A percentile compares a stretch with the other conserved stretches of the same genome.
These are phyloP conservation scores for Dendryphion nanum DNA, from an alignment of 2,329 filamentous ascomycete species.

Conservation along the genomic window DNA sequence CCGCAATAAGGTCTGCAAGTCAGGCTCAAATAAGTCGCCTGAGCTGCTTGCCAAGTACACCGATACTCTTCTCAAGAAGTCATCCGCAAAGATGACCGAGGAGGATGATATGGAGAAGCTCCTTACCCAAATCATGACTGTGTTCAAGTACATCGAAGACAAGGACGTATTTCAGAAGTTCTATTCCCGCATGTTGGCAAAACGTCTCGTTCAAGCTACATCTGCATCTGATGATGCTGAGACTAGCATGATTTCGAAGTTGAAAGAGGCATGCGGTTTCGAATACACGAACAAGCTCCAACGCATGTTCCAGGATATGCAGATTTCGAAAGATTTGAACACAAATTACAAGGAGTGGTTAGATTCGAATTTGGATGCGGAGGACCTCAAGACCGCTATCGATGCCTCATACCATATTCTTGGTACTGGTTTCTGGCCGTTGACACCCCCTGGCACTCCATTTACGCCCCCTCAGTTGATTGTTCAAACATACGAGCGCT, in stretches of 20 bases:
- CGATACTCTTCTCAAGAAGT: conserved; percentile 89
- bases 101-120: conserved; percentile 90
- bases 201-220: conserved; percentile 89
- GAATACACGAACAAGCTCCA: conserved; percentile 99
- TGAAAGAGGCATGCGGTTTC: conserved; percentile 97
- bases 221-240: conserved; percentile 97
- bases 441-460: conserved; percentile 80
- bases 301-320: conserved; percentile 99
- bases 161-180: conserved; percentile 99
- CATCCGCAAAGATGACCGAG: conserved; percentile 78
- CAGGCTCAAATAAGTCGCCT: conserved; percentile 88
- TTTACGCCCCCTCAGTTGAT: conserved; percentile 88
- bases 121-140: conserved; percentile 92
- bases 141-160: conserved; percentile 99
- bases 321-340: conserved; percentile 97
- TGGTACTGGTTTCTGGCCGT: conserved; percentile 95
- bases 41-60: conserved; percentile 95
- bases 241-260: conserved; percentile 98
- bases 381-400: conserved; percentile 65
- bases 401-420: conserved; percentile 92
- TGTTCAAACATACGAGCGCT: conserved; percentile 82
- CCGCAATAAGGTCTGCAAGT: conserved; percentile 92
- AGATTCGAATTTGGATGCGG: conserved; percentile 61
- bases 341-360: conserved; percentile 80
- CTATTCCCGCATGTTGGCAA: conserved; percentile 94